Evolutionary conservation across 495 filamentous ascomycete species (phyloP).

Genomic region (Xylaria acuta): DNA sequence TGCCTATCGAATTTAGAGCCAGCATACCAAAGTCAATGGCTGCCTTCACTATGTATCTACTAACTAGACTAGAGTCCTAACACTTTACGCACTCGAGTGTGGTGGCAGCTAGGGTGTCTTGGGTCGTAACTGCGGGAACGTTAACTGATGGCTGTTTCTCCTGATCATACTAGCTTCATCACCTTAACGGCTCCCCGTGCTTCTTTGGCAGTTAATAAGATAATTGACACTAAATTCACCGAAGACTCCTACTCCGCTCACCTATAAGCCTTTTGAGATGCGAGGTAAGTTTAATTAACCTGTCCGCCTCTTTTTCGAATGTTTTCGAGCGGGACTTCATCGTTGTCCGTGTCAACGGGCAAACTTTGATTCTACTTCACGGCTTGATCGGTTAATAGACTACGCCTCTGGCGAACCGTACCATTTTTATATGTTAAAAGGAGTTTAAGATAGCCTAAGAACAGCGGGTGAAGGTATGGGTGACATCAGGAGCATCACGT

Average conservation of each 20-base stretch:
- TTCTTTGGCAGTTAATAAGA: not conserved
- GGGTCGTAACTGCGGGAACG: not conserved
- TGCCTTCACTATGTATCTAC: not conserved
- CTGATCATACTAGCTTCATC: not conserved
- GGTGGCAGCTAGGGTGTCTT: not conserved
- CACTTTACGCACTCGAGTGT: not conserved
- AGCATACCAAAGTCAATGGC: too few species aligned
- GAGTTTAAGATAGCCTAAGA: too few species aligned
- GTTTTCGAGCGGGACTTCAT: not conserved
- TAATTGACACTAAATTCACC: not conserved
- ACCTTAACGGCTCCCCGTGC: too few species aligned
- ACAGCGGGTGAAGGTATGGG: too few species aligned
- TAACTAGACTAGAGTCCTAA: not conserved
- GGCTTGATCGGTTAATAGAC: too few species aligned
- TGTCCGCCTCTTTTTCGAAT: not conserved
- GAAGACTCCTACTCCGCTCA: not conserved
- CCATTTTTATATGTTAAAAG: too few species aligned
- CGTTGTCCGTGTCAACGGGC: too few species aligned
- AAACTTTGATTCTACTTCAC: too few species aligned
- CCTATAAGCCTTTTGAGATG: not conserved
- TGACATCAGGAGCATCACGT: too few species aligned
- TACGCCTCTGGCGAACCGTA: too few species aligned
- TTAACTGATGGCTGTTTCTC: not conserved
- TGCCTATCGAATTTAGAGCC: too few species aligned
- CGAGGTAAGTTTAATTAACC: not conserved